Percentiles rank a stretch among this genome's conserved stretches.
Conservation (phyloP, 768 basidiomycete genomes). For the Obba rivulosa region DNA sequence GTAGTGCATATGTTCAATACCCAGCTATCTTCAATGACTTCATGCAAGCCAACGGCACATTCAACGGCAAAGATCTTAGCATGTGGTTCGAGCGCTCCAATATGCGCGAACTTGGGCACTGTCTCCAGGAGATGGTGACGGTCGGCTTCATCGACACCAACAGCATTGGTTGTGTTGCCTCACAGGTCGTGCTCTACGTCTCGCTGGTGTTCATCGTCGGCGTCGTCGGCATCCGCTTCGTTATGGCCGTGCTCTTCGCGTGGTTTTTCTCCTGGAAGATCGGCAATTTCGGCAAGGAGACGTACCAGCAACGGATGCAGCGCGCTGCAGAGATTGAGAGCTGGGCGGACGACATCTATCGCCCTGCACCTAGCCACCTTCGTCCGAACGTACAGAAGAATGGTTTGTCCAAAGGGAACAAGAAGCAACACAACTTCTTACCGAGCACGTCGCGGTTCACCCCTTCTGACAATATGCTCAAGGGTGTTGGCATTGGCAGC, state of each 20-base stretch:
- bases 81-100: constrained; percentile 74
- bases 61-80: constrained; percentile 81
- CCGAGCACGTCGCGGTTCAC: constrained; percentile 73
- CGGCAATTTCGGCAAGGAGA: constrained; percentile 90
- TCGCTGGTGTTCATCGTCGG: constrained; percentile 97
- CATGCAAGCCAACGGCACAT: constrained; percentile 64
- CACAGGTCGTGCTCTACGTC: constrained; percentile 88
- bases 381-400: constrained; percentile 84
- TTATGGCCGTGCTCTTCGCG: constrained; percentile 93
- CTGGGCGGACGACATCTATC: constrained; percentile 95
- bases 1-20: constrained; percentile 71
- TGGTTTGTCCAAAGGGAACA: constrained; percentile 51
- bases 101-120: constrained; percentile 64
- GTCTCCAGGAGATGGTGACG: constrained; percentile 79
- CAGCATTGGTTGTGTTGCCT: constrained; percentile 94
- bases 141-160: constrained; percentile 94
- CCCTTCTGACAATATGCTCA: constrained; percentile 56
- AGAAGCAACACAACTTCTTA: constrained; percentile 51
- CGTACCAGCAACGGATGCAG: constrained; percentile 87
- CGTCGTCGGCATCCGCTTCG: constrained; percentile 90
- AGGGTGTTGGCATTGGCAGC: constrained; percentile 36
- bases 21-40: constrained; percentile 80
- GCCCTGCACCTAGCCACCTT: constrained; percentile 84
- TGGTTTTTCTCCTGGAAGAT: constrained; percentile 99
- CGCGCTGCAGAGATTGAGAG: constrained; percentile 89